These are phyloP conservation scores for Ochetophila trinervis DNA, from an alignment of 306 rosid species.

Conservation along the genomic window DNA sequence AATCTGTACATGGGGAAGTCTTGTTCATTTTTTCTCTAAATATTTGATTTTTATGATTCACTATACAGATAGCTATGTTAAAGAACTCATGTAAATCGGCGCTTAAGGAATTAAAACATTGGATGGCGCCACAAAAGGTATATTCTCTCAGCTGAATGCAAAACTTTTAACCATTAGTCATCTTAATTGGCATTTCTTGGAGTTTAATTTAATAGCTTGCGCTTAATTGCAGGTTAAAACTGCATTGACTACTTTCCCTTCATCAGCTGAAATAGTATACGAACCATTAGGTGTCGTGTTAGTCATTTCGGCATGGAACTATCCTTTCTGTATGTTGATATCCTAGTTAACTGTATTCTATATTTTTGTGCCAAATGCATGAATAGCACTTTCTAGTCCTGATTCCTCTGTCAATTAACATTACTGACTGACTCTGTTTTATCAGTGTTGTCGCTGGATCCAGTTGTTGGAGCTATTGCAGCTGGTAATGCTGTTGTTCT, in stretches of 20 bases:
- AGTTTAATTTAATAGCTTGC: slow-evolving; percentile 6
- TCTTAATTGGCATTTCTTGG: neutral
- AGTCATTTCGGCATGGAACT: slow-evolving; percentile 93
- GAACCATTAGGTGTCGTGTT: slow-evolving; percentile 90
- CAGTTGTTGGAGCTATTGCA: slow-evolving; percentile 94
- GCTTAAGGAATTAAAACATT: slow-evolving; percentile 54
- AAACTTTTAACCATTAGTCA: neutral
- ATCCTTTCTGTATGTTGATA: slow-evolving; percentile 83
- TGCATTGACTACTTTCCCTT: slow-evolving; percentile 70
- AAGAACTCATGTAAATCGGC: slow-evolving; percentile 56
- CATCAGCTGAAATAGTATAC: slow-evolving; percentile 91
- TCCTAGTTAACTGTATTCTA: slow-evolving; percentile 16
- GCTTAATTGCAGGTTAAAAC: slow-evolving; percentile 62
- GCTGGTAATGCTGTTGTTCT: slow-evolving; percentile 95
- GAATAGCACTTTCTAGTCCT: slow-evolving; percentile 10
- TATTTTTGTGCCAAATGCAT: slow-evolving; percentile 9
- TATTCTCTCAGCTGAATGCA: slow-evolving; percentile 3
- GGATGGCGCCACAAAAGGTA: slow-evolving; percentile 93
- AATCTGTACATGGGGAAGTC: neutral
- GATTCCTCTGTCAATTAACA: slow-evolving; percentile 8
- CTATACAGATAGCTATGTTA: slow-evolving; percentile 63
- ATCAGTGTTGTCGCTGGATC: slow-evolving; percentile 88
- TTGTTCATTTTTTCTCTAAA: neutral
- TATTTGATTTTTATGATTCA: slow-evolving; percentile 21
- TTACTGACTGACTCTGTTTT: slow-evolving; percentile 23